Evolutionary conservation across 2,329 filamentous ascomycete genomes (phyloP).

Genomic region (Pseudocercospora eumusae): DNA sequence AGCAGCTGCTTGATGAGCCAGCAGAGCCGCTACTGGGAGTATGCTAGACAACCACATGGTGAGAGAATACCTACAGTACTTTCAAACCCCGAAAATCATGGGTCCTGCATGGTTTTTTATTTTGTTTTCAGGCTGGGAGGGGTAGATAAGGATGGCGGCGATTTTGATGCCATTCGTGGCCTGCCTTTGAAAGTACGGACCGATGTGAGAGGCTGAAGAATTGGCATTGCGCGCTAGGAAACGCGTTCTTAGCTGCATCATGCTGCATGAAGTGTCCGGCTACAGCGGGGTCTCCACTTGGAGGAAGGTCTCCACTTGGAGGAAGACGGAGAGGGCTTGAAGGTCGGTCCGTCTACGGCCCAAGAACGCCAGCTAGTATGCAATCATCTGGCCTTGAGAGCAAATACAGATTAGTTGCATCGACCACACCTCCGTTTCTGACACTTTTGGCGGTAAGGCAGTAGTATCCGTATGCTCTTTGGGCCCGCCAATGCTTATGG

Average conservation of each 20-base stretch:
- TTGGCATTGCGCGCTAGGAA: constrained; percentile 7
- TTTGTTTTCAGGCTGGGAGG: constrained; percentile 11
- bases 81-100: background rate
- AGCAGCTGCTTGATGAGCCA: constrained; percentile 21
- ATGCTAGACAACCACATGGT: constrained; percentile 13
- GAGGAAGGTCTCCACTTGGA: too few species aligned
- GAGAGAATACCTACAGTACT: background rate
- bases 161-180: constrained; percentile 7
- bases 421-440: too few species aligned
- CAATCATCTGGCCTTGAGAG: too few species aligned
- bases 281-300: constrained; percentile 16
- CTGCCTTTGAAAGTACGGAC: constrained; percentile 18
- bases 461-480: too few species aligned
- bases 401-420: too few species aligned
- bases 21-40: constrained; percentile 44
- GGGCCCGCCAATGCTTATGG: too few species aligned
- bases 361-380: background rate
- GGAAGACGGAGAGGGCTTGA: constrained; percentile 12
- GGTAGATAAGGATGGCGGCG: constrained; percentile 12
- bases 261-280: constrained; percentile 7
- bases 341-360: constrained; percentile 5
- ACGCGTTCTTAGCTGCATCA: constrained; percentile 6
- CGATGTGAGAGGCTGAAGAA: constrained; percentile 9
- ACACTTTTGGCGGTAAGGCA: too few species aligned
- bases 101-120: constrained; percentile 13